phyloP scores from a whole-genome alignment of 768 basidiomycete species.

The Coprinopsis cinerea region DNA sequence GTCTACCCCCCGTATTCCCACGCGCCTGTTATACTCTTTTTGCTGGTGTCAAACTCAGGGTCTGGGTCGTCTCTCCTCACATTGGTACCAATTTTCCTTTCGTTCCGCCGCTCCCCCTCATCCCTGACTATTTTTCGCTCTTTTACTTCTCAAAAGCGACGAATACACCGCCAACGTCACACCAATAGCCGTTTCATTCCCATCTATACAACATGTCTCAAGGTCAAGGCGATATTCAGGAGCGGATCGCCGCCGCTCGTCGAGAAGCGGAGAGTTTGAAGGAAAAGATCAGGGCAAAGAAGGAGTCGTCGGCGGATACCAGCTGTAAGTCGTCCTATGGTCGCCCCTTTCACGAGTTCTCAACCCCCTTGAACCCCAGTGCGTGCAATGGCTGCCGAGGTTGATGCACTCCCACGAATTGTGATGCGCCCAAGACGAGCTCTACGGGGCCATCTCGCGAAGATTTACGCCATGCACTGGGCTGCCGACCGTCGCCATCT shows the following conservation, averaged over 20 bases:
- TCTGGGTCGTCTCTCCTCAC: slow-evolving; percentile 12
- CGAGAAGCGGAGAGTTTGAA: slow-evolving; percentile 96
- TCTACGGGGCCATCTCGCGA: slow-evolving; percentile 94
- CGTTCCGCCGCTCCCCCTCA: slow-evolving; percentile 6
- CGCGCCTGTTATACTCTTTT: slow-evolving; percentile 17
- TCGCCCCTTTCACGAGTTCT: slow-evolving; percentile 13
- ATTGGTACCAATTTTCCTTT: background rate
- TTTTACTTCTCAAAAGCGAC: background rate
- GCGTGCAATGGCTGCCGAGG: slow-evolving; percentile 96
- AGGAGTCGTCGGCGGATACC: slow-evolving; percentile 96
- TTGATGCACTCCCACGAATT: slow-evolving; percentile 92
- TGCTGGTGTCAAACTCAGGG: slow-evolving; percentile 11
- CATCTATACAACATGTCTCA: slow-evolving; percentile 47
- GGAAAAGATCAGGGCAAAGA: slow-evolving; percentile 96
- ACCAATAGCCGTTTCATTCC: background rate
- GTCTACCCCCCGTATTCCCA: background rate
- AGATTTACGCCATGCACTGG: slow-evolving; percentile 99
- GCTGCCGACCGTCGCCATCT: slow-evolving; percentile 94
- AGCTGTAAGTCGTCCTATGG: slow-evolving; percentile 61
- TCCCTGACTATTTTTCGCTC: slow-evolving; percentile 6
- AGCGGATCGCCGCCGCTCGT: slow-evolving; percentile 92
- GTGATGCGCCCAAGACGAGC: slow-evolving; percentile 95
- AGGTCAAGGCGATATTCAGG: slow-evolving; percentile 79
- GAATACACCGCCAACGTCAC: background rate
- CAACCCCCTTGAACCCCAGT: slow-evolving; percentile 43